These are phyloP conservation scores for Biancaea sappan DNA, from an alignment of 306 rosid genomes.

Conservation along the genomic window DNA sequence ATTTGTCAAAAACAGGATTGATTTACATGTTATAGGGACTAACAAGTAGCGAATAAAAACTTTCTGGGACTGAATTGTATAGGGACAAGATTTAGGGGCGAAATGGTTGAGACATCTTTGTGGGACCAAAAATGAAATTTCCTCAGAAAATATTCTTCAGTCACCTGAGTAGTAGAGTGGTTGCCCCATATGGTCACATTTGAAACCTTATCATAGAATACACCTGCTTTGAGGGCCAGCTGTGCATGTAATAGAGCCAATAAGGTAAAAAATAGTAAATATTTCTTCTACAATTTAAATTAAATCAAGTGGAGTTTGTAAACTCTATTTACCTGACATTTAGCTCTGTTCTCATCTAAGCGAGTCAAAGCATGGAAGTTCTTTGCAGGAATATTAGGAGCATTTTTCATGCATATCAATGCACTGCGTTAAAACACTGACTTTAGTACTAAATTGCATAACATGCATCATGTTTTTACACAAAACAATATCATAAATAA, in stretches of 20 bases:
- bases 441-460: constrained; percentile 32
- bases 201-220: constrained; percentile 95
- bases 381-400: constrained; percentile 90
- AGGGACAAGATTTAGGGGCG: neutral
- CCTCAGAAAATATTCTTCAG: constrained; percentile 26
- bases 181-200: constrained; percentile 98
- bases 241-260: constrained; percentile 43
- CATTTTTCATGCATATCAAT: constrained; percentile 93
- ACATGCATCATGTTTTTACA: constrained; percentile 21
- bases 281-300: neutral
- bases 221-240: constrained; percentile 99
- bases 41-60: neutral
- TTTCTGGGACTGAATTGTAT: neutral
- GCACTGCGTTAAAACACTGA: constrained; percentile 56
- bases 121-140: neutral
- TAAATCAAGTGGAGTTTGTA: neutral
- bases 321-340: constrained; percentile 76
- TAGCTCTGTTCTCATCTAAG: constrained; percentile 96
- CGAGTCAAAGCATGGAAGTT: constrained; percentile 96
- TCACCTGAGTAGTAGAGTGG: constrained; percentile 98
- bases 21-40: neutral
- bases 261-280: neutral
- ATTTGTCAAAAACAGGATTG: neutral
- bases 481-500: constrained; percentile 20
- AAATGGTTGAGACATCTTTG: neutral